Base-by-base conservation (phyloP, 2,329 filamentous ascomycete genomes). In the Truncatella angustata region DNA sequence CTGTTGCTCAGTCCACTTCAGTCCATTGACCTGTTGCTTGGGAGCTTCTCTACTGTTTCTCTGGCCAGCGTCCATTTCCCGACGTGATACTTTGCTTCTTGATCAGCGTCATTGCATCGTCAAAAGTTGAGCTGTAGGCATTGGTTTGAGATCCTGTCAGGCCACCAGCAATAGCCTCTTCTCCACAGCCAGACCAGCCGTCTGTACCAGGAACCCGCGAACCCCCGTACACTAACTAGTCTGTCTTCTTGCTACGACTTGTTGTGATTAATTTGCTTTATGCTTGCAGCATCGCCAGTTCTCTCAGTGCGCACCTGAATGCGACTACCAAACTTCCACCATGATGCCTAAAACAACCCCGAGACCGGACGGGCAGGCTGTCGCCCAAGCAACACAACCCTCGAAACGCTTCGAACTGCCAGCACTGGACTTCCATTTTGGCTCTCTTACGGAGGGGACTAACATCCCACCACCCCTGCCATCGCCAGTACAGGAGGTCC, bases 401-500 rank as follows among this genome's bases (percentile, higher is more conserved):
- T 20, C 40, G 10, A 67, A 64, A 52, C 73, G 72, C 59, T 84
- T 85, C 57, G 78, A 84, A 69, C 75, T 85, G 53, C 81, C 81
- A 7, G 76, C 74, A 43, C 73, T 85, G 55, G 71, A 84, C 56
- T 75, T 85, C 69, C 77, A 82, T 58, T 82, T 84, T 60, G 74
- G 76, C 54, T 81, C 76, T 43, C 71, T 85, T 63, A 84, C 81
- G 39, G 81, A 84, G 36, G 81, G 81, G 50, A 85, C 81, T 64
- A 63, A 81, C 62, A 85, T 85, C 58, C 81, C 81, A 39, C 78
- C 81, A 26, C 81, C 81, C 21, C 72, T 71, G 43, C 79, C 80
- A 16, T 84, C 80, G 44, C 81, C 81, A 49, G 62, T 64, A 50
- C 68, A 73, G 58, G 76, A 80, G 63, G 71, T 73, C 36, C 72